Percentiles rank a stretch among this genome's conserved stretches.
Evolutionary conservation across 345 rosid species (phyloP).

Genomic region (Murraya koenigii): DNA sequence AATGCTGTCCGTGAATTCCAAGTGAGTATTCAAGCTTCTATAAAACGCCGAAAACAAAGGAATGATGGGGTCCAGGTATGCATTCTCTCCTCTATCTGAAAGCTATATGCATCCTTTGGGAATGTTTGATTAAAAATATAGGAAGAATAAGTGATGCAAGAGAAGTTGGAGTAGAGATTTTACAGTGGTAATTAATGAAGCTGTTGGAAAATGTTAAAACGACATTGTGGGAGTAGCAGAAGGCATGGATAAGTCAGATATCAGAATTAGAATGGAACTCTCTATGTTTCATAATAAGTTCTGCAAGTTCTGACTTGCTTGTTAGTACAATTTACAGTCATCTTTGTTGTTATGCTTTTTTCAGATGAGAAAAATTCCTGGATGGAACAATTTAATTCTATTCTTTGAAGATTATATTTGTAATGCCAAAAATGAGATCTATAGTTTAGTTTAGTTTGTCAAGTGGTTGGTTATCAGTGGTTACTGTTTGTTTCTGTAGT

Average conservation of each 20-base stretch:
- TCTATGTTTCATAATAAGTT: not conserved
- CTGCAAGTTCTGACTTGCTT: not conserved
- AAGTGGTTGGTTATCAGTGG: not conserved
- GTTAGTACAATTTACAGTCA: not conserved
- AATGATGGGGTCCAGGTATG: slow-evolving; percentile 88
- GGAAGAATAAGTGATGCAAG: not conserved
- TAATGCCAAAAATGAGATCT: slow-evolving; percentile 14
- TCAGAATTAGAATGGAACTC: slow-evolving; percentile 4
- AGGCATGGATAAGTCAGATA: not conserved
- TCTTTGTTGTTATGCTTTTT: not conserved
- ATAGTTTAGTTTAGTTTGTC: not conserved
- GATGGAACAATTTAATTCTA: slow-evolving; percentile 3
- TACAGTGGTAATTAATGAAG: not conserved
- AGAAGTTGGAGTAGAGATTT: not conserved
- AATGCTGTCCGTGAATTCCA: slow-evolving; percentile 93
- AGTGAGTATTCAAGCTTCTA: slow-evolving; percentile 71
- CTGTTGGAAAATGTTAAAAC: not conserved
- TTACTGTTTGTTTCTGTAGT: not conserved
- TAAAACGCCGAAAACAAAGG: slow-evolving; percentile 93
- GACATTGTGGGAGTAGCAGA: not conserved
- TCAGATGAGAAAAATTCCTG: not conserved
- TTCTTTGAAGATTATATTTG: slow-evolving; percentile 2
- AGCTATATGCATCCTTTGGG: not conserved
- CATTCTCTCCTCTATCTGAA: slow-evolving; percentile 7
- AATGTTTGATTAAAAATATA: not conserved